phyloP scores from a whole-genome alignment of 768 basidiomycete genomes.

The Tulasnella sp. region DNA sequence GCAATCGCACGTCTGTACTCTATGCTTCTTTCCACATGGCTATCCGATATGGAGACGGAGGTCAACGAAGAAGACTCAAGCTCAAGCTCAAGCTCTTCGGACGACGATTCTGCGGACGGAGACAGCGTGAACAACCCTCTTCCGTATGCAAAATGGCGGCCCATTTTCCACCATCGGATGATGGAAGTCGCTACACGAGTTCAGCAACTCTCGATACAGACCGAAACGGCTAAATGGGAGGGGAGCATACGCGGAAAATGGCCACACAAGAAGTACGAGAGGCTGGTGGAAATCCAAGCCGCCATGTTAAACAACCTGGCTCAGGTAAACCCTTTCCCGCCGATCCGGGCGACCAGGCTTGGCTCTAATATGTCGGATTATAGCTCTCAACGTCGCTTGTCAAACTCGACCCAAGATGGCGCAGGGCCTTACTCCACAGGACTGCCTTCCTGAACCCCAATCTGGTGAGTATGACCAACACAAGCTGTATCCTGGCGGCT shows the following conservation, averaged over 20 bases:
- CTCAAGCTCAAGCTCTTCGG: constrained; percentile 20
- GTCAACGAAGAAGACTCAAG: constrained; percentile 22
- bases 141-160: constrained; percentile 27
- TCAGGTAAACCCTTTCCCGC: constrained; percentile 20
- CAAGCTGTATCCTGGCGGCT: neutral
- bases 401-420: constrained; percentile 39
- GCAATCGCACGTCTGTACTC: constrained; percentile 39
- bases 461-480: constrained; percentile 36
- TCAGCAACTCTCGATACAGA: constrained; percentile 32
- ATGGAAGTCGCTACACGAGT: constrained; percentile 32
- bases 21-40: constrained; percentile 39
- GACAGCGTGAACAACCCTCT: constrained; percentile 2
- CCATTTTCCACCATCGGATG: constrained; percentile 22
- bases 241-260: constrained; percentile 47
- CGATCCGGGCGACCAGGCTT: too few species aligned
- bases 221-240: constrained; percentile 40
- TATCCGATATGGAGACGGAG: constrained; percentile 23
- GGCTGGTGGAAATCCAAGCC: constrained; percentile 36
- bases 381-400: constrained; percentile 37
- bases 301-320: constrained; percentile 38
- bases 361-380: neutral
- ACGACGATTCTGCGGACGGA: constrained; percentile 15
- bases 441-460: constrained; percentile 49
- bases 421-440: constrained; percentile 35
- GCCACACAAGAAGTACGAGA: constrained; percentile 43